Evolutionary conservation across 495 filamentous ascomycete species (phyloP).

Genomic region (Penicillium maclennaniae): DNA sequence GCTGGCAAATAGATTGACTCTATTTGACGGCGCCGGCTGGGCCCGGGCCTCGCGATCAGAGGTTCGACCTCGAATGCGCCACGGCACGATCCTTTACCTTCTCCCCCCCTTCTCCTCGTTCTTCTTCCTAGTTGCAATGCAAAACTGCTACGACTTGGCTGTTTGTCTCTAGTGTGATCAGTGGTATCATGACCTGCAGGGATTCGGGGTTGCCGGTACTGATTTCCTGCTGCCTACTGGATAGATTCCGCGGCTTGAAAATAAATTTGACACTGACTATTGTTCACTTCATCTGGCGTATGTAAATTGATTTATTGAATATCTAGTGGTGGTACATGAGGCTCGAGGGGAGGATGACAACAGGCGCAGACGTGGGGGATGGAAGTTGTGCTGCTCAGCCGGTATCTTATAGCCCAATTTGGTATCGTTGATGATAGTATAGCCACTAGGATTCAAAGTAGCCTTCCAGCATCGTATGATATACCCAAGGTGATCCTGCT

Average conservation of each 20-base stretch:
- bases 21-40: conserved; percentile 30
- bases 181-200: background rate
- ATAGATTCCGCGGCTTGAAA: background rate
- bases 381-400: background rate
- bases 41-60: conserved; percentile 34
- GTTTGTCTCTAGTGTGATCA: conserved; percentile 7
- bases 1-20: conserved; percentile 34
- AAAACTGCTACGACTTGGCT: conserved; percentile 39
- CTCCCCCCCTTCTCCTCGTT: conserved; percentile 26
- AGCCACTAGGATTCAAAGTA: background rate
- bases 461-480: background rate
- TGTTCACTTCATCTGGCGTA: background rate
- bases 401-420: background rate
- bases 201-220: background rate
- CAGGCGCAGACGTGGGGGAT: background rate
- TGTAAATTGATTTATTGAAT: background rate
- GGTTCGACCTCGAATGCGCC: conserved; percentile 13
- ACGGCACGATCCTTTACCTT: conserved; percentile 28
- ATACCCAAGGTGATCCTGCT: conserved; percentile 2
- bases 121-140: conserved; percentile 43
- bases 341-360: background rate
- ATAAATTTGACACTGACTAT: background rate
- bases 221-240: background rate
- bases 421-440: background rate
- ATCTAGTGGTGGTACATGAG: background rate